Base-by-base conservation (phyloP, 768 basidiomycete genomes). In the Pleurotus giganteus region DNA sequence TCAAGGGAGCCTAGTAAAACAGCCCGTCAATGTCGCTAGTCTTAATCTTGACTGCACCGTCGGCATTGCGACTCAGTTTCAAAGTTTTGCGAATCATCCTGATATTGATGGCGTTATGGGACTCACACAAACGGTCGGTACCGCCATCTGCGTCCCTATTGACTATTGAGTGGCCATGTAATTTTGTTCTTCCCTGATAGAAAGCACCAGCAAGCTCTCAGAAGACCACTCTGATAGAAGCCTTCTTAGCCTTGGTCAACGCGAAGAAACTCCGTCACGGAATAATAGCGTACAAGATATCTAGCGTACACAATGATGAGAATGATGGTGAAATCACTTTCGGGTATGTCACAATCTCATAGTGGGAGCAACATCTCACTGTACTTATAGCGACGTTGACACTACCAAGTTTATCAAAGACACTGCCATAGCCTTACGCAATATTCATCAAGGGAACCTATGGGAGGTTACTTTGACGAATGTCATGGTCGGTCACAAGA, bases 51-150 rank as follows among this genome's bases (percentile, higher is more conserved):
- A 31, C 8, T 31, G 11, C 26, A 8, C 24, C 26, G 6, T 47
- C 26, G 45, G 45, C 17, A 15, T 21, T 9, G 45, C 45, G 15
- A 69, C 71, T 17, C 69, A 67, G 4, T 70, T 85, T 55, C 6
- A n/a, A 12, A 91, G 91, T 67, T 83, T 78, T 47, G 61, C 66
- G 0, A 82, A 89, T 31, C 91, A 92, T 69, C 73, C 82, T 13
- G 61, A 64, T 32, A 57, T 88, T 58, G 83, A 86, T 60, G 85
- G 88, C 26, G 68, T 89, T 26, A 77, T 84, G 69, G 83, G 82
- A 29, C 60, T 73, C 13, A 67, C 65, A 5, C 64, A 62, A 41
- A 59, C 51, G 17, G 67, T 67, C 29, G 11, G 61, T 31, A 26
- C 15, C 47, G 17, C 11, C 36, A 4, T 42, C 21, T 27, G 44